Evolutionary conservation across 257 asterid species (phyloP), one percentile per base, ranked within the genome.

Genomic region (Solanum tacnaense): DNA sequence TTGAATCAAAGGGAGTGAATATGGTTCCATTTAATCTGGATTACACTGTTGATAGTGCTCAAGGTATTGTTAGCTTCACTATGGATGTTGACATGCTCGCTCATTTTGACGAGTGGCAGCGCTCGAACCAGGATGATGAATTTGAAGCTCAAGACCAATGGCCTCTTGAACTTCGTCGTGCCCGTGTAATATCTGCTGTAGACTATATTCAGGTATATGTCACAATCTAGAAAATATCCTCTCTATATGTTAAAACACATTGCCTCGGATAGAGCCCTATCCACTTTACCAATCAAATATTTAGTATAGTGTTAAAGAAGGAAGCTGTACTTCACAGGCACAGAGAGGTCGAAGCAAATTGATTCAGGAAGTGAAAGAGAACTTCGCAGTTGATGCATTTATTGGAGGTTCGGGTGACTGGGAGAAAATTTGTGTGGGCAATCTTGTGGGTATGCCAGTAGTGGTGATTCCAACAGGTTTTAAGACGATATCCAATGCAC

Each of bases 121-220:
- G 96, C 11, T 85, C 93, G 7, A 94, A 93, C 87, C 87, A 82
- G 89, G 99, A 97, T 88, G 98, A 95, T 84, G 94, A 94, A 46
- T 97, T 91, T 72, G 99, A 97, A 93, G 98, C 96, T 91, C 98
- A 96, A 90, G 96, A 96, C 85, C 99, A 97, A 73, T 97, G 99
- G 99, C 99, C 99, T 41, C 90, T 93, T 88, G 98, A 97, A 89
- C 98, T 97, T 87, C 95, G 96, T 3, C 93, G 98, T 38, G 99
- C 98, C 81, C 98, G 98, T 65, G 98, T 95, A n/a, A 49, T 97
- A 62, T 93, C 99, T 72, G 99, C 99, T 5, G 98, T 97, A 9
- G 99, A 96, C 89, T 97, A 94, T 88, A 74, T 97, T 86, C 99
- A 97, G 92, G 98, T 95, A 94, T 41, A 87, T 67, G 39, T 29